phyloP scores from a whole-genome alignment of 2,329 filamentous ascomycete species.

The Aspergillus spinulosporus region DNA sequence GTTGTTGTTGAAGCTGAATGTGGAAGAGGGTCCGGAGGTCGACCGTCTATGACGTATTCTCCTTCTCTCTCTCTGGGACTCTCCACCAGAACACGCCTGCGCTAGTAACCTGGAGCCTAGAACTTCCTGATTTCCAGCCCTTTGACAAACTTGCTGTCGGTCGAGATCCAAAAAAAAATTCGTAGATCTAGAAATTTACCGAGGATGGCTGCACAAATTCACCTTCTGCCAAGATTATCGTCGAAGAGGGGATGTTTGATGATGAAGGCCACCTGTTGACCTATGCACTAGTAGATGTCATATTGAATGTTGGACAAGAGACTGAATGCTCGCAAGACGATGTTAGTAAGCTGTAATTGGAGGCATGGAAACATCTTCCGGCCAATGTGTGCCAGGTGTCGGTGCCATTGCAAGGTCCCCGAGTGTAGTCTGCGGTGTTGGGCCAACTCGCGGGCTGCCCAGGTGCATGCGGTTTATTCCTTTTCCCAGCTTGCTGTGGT shows the following conservation, averaged over 20 bases:
- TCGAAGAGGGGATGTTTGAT: no score
- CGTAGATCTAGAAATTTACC: no score
- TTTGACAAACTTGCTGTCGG: neutral
- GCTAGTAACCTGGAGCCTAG: neutral
- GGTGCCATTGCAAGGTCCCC: constrained; percentile 8
- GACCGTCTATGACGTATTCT: neutral
- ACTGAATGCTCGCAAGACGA: neutral
- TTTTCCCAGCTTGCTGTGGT: constrained; percentile 21
- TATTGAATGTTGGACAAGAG: neutral
- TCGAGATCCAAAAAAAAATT: neutral
- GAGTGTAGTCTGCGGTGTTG: constrained; percentile 4
- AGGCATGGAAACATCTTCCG: constrained; percentile 23
- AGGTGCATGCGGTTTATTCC: neutral
- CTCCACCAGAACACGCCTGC: neutral
- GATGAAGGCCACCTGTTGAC: no score
- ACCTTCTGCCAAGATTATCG: no score
- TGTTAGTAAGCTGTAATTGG: constrained; percentile 18
- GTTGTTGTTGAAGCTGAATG: neutral
- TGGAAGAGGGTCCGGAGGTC: neutral
- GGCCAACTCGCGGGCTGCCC: neutral
- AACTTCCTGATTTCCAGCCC: neutral
- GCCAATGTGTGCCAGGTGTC: constrained; percentile 17
- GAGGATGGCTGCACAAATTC: no score
- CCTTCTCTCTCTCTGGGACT: neutral
- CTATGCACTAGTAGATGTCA: no score